phyloP scores from a whole-genome alignment of 2,329 filamentous ascomycete genomes.

The Neurospora sp. region DNA sequence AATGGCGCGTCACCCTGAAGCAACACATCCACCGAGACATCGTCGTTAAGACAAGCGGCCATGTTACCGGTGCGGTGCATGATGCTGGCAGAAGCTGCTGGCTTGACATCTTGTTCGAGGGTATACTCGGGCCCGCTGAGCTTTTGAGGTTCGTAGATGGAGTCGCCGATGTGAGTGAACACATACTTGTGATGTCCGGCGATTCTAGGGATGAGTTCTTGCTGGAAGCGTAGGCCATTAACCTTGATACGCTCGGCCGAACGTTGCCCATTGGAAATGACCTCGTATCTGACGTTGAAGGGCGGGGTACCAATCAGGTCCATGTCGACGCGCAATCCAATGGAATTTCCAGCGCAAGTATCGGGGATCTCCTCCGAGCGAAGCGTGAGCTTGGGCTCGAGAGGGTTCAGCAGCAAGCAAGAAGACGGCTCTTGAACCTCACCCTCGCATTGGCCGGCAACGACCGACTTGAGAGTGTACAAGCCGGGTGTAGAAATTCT shows the following conservation, averaged over 20 bases:
- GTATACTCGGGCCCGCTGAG: constrained; percentile 52
- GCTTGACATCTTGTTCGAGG: constrained; percentile 86
- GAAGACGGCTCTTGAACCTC: constrained; percentile 89
- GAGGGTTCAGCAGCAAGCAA: constrained; percentile 85
- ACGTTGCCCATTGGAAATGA: constrained; percentile 52
- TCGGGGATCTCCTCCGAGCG: constrained; percentile 77
- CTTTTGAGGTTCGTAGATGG: constrained; percentile 61
- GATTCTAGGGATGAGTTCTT: constrained; percentile 71
- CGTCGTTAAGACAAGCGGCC: constrained; percentile 74
- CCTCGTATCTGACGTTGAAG: constrained; percentile 72
- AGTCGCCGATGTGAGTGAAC: constrained; percentile 73
- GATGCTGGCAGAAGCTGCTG: constrained; percentile 73
- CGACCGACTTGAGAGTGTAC: constrained; percentile 74
- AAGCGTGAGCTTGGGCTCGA: constrained; percentile 70
- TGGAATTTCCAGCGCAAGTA: constrained; percentile 88
- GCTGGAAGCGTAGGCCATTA: constrained; percentile 66
- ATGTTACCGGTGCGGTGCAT: constrained; percentile 43
- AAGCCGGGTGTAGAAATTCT: constrained; percentile 68
- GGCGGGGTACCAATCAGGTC: constrained; percentile 89
- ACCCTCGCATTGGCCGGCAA: constrained; percentile 72
- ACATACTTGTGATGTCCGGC: constrained; percentile 82
- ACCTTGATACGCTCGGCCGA: constrained; percentile 48
- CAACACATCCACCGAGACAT: constrained; percentile 62
- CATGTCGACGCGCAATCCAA: constrained; percentile 79
- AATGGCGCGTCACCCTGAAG: constrained; percentile 81